Conservation (phyloP, 495 filamentous ascomycete species). For the Tirmania nivea region DNA sequence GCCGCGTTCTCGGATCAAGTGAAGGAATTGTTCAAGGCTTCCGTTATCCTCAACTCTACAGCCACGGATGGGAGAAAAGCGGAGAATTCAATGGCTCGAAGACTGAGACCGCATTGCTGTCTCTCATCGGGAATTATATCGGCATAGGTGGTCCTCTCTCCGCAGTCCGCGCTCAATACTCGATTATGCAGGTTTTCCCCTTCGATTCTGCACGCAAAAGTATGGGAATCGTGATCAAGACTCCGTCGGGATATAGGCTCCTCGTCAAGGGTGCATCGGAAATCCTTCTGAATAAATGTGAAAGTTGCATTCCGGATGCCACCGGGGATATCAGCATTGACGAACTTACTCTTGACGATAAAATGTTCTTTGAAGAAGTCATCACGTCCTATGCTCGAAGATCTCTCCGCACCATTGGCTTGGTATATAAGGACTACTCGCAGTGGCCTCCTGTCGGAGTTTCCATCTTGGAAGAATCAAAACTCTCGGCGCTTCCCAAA, state of each 20-base stretch:
- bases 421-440: conserved; percentile 73
- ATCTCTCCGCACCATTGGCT: conserved; percentile 69
- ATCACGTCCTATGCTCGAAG: conserved; percentile 60
- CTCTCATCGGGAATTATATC: conserved; percentile 52
- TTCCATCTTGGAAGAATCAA: conserved; percentile 35
- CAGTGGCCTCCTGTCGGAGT: conserved; percentile 62
- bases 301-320: conserved; percentile 49
- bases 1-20: conserved; percentile 32
- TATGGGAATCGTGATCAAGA: conserved; percentile 42
- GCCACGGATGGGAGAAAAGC: conserved; percentile 68
- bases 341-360: conserved; percentile 35
- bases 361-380: conserved; percentile 35
- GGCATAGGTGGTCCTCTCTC: conserved; percentile 50
- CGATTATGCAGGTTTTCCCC: conserved; percentile 41
- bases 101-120: conserved; percentile 67
- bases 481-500: conserved; percentile 31
- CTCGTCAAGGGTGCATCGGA: conserved; percentile 52
- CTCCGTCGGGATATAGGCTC: conserved; percentile 34
- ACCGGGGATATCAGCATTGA: conserved; percentile 23
- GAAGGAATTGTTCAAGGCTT: conserved; percentile 46
- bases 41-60: conserved; percentile 68
- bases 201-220: conserved; percentile 50
- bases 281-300: conserved; percentile 48
- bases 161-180: conserved; percentile 40
- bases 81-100: conserved; percentile 73